These are phyloP conservation scores for Ustilago hordei DNA, from an alignment of 1,284 basidiomycete genomes.

Conservation along the genomic window DNA sequence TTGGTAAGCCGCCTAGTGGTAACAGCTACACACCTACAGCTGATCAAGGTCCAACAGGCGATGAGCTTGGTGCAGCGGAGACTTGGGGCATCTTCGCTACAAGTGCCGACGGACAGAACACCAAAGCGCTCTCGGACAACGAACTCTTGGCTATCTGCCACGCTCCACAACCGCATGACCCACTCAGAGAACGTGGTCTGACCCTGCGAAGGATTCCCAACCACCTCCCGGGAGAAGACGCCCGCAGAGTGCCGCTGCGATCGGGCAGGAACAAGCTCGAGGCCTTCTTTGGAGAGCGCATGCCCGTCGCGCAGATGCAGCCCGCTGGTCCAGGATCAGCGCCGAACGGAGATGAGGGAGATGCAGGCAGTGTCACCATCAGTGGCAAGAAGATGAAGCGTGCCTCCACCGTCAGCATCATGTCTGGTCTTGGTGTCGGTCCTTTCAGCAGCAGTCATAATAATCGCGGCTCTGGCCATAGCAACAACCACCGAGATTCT, in stretches of 20 bases:
- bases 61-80: conserved; percentile 46
- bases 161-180: conserved; percentile 80
- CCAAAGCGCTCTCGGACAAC: conserved; percentile 68
- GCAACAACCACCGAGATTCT: conserved; percentile 5
- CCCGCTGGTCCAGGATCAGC: conserved; percentile 64
- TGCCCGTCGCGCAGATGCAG: conserved; percentile 51
- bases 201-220: conserved; percentile 73
- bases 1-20: conserved; percentile 54
- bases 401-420: conserved; percentile 91
- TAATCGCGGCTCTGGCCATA: conserved; percentile 9
- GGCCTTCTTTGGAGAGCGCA: conserved; percentile 76
- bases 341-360: conserved; percentile 54
- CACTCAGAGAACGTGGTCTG: conserved; percentile 83
- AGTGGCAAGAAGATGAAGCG: conserved; percentile 81
- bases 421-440: conserved; percentile 80
- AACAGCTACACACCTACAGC: conserved; percentile 63
- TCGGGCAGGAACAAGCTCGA: conserved; percentile 70
- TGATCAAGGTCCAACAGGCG: conserved; percentile 49
- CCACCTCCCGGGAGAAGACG: conserved; percentile 48
- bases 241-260: conserved; percentile 33
- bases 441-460: conserved; percentile 33
- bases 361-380: conserved; percentile 51
- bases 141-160: conserved; percentile 88
- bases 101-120: conserved; percentile 60
- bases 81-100: conserved; percentile 64